Conservation (phyloP, 306 rosid genomes). For the Cercis canadensis region DNA sequence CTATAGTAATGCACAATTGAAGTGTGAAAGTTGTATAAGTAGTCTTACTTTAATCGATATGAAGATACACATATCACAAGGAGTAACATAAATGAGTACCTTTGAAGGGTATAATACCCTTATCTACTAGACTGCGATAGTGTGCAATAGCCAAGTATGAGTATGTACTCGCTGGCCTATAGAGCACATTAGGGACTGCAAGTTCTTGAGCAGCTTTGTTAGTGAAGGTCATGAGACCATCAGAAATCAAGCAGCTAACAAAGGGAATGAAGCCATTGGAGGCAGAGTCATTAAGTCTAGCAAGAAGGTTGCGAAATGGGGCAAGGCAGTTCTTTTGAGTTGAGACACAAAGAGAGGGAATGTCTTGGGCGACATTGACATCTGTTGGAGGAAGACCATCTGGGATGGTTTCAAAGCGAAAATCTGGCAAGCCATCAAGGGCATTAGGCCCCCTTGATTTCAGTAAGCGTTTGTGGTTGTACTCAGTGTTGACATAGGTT, state of each 20-base stretch:
- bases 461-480: slow-evolving; percentile 36
- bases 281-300: slow-evolving; percentile 12
- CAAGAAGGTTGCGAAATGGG: slow-evolving; percentile 23
- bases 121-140: slow-evolving; percentile 1
- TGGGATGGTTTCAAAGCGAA: slow-evolving; percentile 33
- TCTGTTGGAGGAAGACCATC: slow-evolving; percentile 36
- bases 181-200: slow-evolving; percentile 28
- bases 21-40: too few relatives aligned
- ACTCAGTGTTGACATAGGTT: slow-evolving; percentile 44
- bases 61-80: background rate
- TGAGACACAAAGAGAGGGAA: slow-evolving; percentile 19
- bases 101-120: slow-evolving; percentile 37
- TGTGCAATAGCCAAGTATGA: slow-evolving; percentile 8
- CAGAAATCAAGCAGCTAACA: slow-evolving; percentile 38
- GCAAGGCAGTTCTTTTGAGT: background rate
- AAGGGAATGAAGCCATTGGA: slow-evolving; percentile 15
- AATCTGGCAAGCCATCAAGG: slow-evolving; percentile 17
- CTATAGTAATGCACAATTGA: too few relatives aligned
- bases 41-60: background rate
- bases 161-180: slow-evolving; percentile 14
- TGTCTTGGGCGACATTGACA: slow-evolving; percentile 13
- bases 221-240: slow-evolving; percentile 23
- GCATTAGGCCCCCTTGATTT: slow-evolving; percentile 35
- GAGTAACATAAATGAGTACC: slow-evolving; percentile 3
- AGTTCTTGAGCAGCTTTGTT: slow-evolving; percentile 34